Percentiles rank a stretch among this genome's conserved stretches.
Evolutionary conservation across 2,329 filamentous ascomycete genomes (phyloP).

Genomic region (Septoria linicola): DNA sequence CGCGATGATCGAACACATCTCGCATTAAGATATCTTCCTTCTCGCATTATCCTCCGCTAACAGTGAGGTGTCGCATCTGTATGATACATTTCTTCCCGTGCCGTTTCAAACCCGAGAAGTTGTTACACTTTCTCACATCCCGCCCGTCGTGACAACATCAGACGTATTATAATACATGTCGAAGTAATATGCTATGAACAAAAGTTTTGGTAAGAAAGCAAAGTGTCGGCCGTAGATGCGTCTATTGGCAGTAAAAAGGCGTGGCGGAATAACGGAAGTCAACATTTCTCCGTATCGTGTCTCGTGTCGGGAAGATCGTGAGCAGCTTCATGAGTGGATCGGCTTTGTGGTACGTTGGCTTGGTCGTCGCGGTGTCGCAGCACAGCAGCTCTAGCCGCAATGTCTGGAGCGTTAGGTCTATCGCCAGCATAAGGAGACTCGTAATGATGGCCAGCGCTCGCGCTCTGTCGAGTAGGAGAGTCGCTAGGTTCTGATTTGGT

Average conservation of each 20-base stretch:
- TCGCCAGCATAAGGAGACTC: slow-evolving; percentile 30
- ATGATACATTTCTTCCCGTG: slow-evolving; percentile 1
- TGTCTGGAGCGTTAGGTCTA: slow-evolving; percentile 26
- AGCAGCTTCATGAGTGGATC: slow-evolving; percentile 6
- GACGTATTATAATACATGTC: background rate
- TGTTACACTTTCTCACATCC: background rate
- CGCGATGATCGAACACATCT: background rate
- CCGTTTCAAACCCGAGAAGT: background rate
- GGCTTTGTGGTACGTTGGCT: slow-evolving; percentile 11
- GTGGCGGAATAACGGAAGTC: background rate
- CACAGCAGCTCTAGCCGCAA: slow-evolving; percentile 30
- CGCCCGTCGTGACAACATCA: background rate
- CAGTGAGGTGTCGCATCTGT: slow-evolving; percentile 2
- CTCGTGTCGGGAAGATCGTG: slow-evolving; percentile 5
- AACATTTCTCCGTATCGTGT: slow-evolving; percentile 1
- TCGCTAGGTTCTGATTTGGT: slow-evolving; percentile 26
- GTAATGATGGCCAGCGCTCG: slow-evolving; percentile 23
- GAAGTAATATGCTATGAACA: background rate
- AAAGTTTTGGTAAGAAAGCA: background rate
- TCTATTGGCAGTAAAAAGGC: background rate
- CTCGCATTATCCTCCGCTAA: background rate
- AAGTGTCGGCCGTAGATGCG: slow-evolving; percentile 1
- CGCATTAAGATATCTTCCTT: background rate
- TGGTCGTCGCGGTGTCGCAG: slow-evolving; percentile 31
- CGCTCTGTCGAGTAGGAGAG: slow-evolving; percentile 15